Evolutionary conservation across 192 early-diverging fungal species (phyloP).

Genomic region (Entomortierella chlamydospora): DNA sequence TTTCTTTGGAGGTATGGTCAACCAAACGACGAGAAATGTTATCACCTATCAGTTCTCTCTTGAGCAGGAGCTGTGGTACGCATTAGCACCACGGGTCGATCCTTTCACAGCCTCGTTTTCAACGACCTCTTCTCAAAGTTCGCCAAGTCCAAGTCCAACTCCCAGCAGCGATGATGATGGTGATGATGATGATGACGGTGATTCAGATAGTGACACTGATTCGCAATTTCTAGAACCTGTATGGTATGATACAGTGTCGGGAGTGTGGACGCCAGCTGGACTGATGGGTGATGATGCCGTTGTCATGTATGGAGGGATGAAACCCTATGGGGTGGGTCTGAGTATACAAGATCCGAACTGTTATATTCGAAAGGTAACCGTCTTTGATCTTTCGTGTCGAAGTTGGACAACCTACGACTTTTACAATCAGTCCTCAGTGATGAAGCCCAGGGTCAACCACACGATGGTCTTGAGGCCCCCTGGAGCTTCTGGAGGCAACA

Average conservation of each 20-base stretch:
- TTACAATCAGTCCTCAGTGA: background rate
- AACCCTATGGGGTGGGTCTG: slow-evolving; percentile 34
- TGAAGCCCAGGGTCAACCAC: slow-evolving; percentile 34
- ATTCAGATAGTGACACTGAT: background rate
- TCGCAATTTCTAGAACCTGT: slow-evolving; percentile 22
- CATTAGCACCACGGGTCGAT: slow-evolving; percentile 26
- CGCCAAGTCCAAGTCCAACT: background rate
- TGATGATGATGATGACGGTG: background rate
- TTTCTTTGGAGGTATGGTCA: slow-evolving; percentile 54
- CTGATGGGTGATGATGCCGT: slow-evolving; percentile 39
- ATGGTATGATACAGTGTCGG: slow-evolving; percentile 40
- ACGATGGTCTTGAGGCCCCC: slow-evolving; percentile 49
- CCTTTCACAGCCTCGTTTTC: slow-evolving; percentile 14
- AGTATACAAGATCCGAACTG: slow-evolving; percentile 13
- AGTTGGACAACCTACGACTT: slow-evolving; percentile 23
- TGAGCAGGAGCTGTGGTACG: slow-evolving; percentile 46
- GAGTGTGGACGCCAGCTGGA: slow-evolving; percentile 36
- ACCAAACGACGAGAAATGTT: slow-evolving; percentile 35
- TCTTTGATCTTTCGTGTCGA: slow-evolving; percentile 50
- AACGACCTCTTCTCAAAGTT: no score
- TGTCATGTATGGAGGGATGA: slow-evolving; percentile 47
- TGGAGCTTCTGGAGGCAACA: slow-evolving; percentile 37
- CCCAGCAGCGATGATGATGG: background rate
- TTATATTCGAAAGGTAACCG: slow-evolving; percentile 17
- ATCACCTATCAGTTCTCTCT: slow-evolving; percentile 40